Conservation (phyloP, 2,329 filamentous ascomycete species). For the Ophidiomyces ophidiicola region DNA sequence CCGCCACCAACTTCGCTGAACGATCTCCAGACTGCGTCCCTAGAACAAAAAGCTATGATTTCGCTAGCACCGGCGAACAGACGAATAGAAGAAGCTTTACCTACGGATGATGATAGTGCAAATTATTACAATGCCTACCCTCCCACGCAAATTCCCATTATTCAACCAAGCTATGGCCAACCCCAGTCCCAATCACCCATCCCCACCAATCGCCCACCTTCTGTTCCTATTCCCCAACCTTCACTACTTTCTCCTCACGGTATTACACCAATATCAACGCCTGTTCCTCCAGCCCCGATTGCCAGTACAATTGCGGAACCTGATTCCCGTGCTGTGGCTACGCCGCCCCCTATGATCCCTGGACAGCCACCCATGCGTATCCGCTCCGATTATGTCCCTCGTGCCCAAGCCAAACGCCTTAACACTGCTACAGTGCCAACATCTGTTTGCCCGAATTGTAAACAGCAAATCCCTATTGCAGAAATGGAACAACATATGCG, state of each 20-base stretch:
- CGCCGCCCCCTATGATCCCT: conserved; percentile 25
- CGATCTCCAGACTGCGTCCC: conserved; percentile 83
- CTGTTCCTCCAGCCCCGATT: conserved; percentile 36
- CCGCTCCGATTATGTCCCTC: conserved; percentile 81
- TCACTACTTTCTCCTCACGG: conserved; percentile 20
- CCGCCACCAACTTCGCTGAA: conserved; percentile 80
- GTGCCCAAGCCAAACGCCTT: conserved; percentile 60
- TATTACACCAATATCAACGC: conserved; percentile 22
- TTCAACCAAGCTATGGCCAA: conserved; percentile 24
- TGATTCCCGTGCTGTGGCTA: conserved; percentile 27
- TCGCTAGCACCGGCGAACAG: conserved; percentile 64
- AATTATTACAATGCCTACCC: conserved; percentile 43
- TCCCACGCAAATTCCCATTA: conserved; percentile 28
- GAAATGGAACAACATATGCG: conserved; percentile 89
- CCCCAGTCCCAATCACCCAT: conserved; percentile 19
- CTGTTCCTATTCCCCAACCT: conserved; percentile 19
- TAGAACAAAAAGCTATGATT: conserved; percentile 88
- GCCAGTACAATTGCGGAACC: conserved; percentile 20
- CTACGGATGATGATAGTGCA: conserved; percentile 52
- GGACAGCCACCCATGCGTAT: conserved; percentile 62
- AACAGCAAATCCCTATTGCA: conserved; percentile 72
- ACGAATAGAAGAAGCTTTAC: conserved; percentile 91
- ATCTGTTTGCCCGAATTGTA: conserved; percentile 82
- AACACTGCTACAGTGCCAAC: conserved; percentile 48
- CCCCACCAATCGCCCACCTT: conserved; percentile 21